Evolutionary conservation across 306 rosid species (phyloP).

Genomic region (Hylodesmum podocarpum): DNA sequence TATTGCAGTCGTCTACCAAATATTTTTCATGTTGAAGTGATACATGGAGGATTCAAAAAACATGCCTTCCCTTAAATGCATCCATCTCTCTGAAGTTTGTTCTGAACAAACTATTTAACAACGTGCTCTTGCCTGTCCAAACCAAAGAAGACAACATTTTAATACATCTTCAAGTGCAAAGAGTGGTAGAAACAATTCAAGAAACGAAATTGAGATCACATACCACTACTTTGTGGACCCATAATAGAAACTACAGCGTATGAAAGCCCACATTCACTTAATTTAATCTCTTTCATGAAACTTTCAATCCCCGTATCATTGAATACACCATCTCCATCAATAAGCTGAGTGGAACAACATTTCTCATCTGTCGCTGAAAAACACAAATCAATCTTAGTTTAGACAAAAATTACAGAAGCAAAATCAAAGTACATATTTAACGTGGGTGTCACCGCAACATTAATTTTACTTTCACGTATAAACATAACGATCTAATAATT

Average conservation of each 20-base stretch:
- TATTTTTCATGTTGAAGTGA: not conserved
- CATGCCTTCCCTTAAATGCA: constrained; percentile 86
- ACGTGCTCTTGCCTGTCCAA: constrained; percentile 85
- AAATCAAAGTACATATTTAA: too few species aligned
- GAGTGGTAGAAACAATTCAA: not conserved
- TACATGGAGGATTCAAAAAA: constrained; percentile 19
- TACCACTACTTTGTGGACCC: constrained; percentile 99
- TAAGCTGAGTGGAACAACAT: constrained; percentile 75
- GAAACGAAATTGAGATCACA: constrained; percentile 13
- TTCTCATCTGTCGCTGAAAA: constrained; percentile 48
- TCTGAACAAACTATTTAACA: constrained; percentile 64
- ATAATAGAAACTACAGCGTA: constrained; percentile 86
- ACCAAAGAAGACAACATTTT: constrained; percentile 21
- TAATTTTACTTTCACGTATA: not conserved
- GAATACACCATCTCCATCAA: constrained; percentile 86
- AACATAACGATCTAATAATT: not conserved
- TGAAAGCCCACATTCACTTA: constrained; percentile 84
- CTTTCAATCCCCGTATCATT: constrained; percentile 64
- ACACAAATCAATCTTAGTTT: constrained; percentile 19
- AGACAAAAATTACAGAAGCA: not conserved
- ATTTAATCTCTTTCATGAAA: constrained; percentile 67
- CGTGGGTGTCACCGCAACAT: not conserved
- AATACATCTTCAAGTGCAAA: constrained; percentile 17
- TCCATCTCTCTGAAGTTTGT: constrained; percentile 95
- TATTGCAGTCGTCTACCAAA: too few species aligned